Evolutionary conservation across 306 rosid genomes (phyloP).

Genomic region (Vicia faba): DNA sequence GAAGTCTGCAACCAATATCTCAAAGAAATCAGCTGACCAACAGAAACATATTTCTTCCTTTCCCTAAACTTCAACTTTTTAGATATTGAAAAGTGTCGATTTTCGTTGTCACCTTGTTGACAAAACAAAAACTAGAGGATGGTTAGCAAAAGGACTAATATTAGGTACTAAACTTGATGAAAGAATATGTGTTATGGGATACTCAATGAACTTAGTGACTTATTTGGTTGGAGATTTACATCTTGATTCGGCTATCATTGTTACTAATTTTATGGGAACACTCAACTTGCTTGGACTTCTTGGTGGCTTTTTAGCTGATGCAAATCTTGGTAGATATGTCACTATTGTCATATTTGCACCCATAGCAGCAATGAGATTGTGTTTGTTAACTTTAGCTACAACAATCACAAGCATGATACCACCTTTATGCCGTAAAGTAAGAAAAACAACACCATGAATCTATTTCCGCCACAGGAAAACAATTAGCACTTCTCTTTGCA

Average conservation of each 20-base stretch:
- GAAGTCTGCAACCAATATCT: slow-evolving; percentile 54
- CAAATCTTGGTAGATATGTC: slow-evolving; percentile 73
- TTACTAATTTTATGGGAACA: slow-evolving; percentile 89
- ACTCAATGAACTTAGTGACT: slow-evolving; percentile 89
- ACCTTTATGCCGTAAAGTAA: slow-evolving; percentile 55
- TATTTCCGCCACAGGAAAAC: slow-evolving; percentile 59
- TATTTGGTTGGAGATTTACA: slow-evolving; percentile 73
- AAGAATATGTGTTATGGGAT: slow-evolving; percentile 88
- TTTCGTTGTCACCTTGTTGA: slow-evolving; percentile 67
- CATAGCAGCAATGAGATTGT: slow-evolving; percentile 67
- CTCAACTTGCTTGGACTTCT: slow-evolving; percentile 89
- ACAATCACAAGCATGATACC: slow-evolving; percentile 73
- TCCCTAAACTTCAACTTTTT: too few species aligned
- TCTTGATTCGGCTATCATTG: slow-evolving; percentile 69
- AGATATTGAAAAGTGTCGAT: too few species aligned
- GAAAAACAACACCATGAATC: slow-evolving; percentile 65
- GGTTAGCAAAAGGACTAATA: slow-evolving; percentile 90
- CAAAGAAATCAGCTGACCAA: slow-evolving; percentile 66
- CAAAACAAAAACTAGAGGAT: slow-evolving; percentile 76
- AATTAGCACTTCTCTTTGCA: slow-evolving; percentile 62
- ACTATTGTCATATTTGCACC: slow-evolving; percentile 64
- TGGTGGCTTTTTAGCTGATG: slow-evolving; percentile 92
- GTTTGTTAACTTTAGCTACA: slow-evolving; percentile 71
- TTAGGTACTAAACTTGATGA: slow-evolving; percentile 87
- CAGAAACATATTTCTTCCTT: too few species aligned